Conservation (phyloP, 2,329 filamentous ascomycete genomes). For the Cladosporium sp. region DNA sequence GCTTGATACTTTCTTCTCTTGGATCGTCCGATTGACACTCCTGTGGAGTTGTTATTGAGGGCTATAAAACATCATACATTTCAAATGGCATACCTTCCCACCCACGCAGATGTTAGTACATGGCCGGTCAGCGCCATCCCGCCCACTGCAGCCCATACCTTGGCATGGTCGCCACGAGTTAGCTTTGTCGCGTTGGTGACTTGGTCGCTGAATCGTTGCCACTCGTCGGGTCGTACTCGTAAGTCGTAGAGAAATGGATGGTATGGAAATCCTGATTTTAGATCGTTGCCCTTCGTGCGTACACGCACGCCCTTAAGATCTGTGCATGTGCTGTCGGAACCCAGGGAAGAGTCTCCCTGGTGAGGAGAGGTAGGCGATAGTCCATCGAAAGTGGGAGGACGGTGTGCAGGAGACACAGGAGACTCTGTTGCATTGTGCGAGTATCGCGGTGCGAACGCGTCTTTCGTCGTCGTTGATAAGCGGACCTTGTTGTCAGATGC, state of each 20-base stretch:
- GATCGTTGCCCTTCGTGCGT: slow-evolving; percentile 19
- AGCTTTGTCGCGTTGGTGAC: slow-evolving; percentile 19
- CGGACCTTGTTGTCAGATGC: too few relatives aligned
- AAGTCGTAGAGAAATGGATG: slow-evolving; percentile 23
- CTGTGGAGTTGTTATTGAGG: not conserved
- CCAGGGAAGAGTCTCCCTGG: not conserved
- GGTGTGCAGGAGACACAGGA: too few relatives aligned
- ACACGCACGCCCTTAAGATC: slow-evolving; percentile 15
- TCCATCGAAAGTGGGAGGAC: too few relatives aligned
- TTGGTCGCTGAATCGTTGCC: slow-evolving; percentile 22
- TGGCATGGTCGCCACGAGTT: slow-evolving; percentile 18
- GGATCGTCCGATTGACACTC: slow-evolving; percentile 18
- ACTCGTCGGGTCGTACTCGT: slow-evolving; percentile 21
- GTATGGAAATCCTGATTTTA: slow-evolving; percentile 23
- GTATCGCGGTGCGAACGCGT: not conserved
- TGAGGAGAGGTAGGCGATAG: too few relatives aligned
- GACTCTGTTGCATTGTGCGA: not conserved
- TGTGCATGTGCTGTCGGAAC: not conserved
- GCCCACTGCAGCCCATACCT: slow-evolving; percentile 20
- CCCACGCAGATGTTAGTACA: slow-evolving; percentile 13
- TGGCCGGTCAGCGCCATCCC: slow-evolving; percentile 14
- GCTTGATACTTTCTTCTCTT: slow-evolving; percentile 21
- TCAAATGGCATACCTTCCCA: slow-evolving; percentile 4
- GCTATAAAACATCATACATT: not conserved
- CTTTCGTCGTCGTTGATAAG: not conserved